Base-by-base conservation (phyloP, 2,329 filamentous ascomycete genomes). In the Lecanicillium sp. region DNA sequence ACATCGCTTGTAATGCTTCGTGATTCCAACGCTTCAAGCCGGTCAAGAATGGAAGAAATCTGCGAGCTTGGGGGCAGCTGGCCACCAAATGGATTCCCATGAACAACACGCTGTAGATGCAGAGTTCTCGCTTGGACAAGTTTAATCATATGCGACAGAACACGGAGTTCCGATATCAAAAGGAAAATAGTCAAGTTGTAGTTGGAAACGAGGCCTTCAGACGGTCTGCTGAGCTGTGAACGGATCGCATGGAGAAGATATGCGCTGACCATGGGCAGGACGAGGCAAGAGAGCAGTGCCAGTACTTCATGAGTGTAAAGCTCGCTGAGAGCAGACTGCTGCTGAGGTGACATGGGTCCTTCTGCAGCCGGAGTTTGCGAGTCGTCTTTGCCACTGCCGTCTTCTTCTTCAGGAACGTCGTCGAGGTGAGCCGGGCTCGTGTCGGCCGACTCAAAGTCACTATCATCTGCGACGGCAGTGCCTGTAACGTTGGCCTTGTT, bases 101-200 rank as follows among this genome's bases (percentile, higher is more conserved):
- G 65, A 13, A 89, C 83, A 5, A 87, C 64, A 12, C 80, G 77
- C 58, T 96, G 89, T 1, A 95, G 71, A 52, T 89, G 80, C 8
- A 94, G 65, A 3, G 88, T 95, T 25, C 86, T 77, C 12, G 78
- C 74, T 51, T 87, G 81, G 4, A 94, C 72, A 51, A 95, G 74
- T 54, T 81, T 85, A 45, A 95, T 76, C 18, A 94, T 64, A 54
- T 95, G 89, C 2, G 85, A 78, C 35, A 88, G 65, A 1, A 90
- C 90, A 3, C 85, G 80, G 19, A 95, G 68, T 60, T 96, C 90
- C 4, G 90, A 85, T 1, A 84, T 85, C 14, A 95, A 71, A 3
- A 95, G 68, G 58, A 95, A 96, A 37, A 96, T 85, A 11, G 83
- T 88, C 39, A 96, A 70, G 58, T 95, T 95, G 63, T 90, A 94